Percentiles rank a stretch among this genome's conserved stretches.
phyloP scores from a whole-genome alignment of 2,329 filamentous ascomycete species.

The Neopestalotiopsis rosae region DNA sequence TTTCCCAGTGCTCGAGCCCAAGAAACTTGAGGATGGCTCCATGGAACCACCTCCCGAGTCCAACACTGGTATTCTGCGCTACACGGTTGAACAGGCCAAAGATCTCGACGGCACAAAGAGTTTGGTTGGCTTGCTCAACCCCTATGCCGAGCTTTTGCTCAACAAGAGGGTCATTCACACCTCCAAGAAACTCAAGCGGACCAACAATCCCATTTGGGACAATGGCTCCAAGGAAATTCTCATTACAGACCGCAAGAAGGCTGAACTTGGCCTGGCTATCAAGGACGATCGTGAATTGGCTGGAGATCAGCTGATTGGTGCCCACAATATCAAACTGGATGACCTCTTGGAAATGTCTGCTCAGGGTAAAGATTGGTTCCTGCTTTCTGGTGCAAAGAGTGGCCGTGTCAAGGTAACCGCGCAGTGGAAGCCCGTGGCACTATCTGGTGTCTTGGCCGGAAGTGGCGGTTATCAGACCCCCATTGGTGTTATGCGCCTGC shows the following conservation, averaged over 20 bases:
- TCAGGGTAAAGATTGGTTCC: slow-evolving; percentile 97
- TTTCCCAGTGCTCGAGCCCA: slow-evolving; percentile 86
- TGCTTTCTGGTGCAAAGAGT: slow-evolving; percentile 78
- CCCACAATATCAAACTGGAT: slow-evolving; percentile 93
- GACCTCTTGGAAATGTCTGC: slow-evolving; percentile 90
- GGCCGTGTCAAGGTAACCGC: slow-evolving; percentile 90
- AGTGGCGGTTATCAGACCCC: slow-evolving; percentile 91
- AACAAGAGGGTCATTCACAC: slow-evolving; percentile 91
- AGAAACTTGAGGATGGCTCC: slow-evolving; percentile 76
- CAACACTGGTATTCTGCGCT: slow-evolving; percentile 91
- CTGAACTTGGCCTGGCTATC: slow-evolving; percentile 88
- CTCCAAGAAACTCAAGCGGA: slow-evolving; percentile 93
- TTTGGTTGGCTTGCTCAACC: slow-evolving; percentile 87
- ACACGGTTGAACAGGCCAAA: slow-evolving; percentile 95
- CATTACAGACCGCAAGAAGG: slow-evolving; percentile 90
- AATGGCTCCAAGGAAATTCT: slow-evolving; percentile 92
- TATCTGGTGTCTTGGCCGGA: slow-evolving; percentile 77
- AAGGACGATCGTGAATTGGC: slow-evolving; percentile 92
- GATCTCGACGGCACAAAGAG: slow-evolving; percentile 93
- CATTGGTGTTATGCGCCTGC: slow-evolving; percentile 92
- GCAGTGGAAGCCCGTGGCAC: slow-evolving; percentile 93
- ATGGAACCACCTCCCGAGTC: slow-evolving; percentile 83
- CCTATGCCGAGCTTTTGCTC: slow-evolving; percentile 85
- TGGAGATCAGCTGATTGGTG: slow-evolving; percentile 83
- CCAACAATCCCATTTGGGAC: slow-evolving; percentile 96